Evolutionary conservation across 2,329 filamentous ascomycete species (phyloP), one percentile per base, ranked within the genome.

Genomic region (Fusarium coicis): DNA sequence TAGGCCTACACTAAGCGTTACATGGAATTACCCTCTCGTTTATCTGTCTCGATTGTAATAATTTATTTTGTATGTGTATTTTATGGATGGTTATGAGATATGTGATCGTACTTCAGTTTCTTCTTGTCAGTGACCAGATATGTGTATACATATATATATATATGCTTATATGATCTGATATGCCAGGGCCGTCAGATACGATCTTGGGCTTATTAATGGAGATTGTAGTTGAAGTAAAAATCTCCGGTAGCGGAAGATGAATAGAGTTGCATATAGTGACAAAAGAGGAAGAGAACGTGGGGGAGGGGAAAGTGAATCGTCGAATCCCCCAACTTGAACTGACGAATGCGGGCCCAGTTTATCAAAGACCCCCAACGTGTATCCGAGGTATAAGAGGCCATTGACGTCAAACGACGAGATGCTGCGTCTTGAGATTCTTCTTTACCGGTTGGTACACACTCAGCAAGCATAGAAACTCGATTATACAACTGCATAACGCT

Each of bases 21-120:
- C 68, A 72, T 70, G 72, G 55, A 76, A 63, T 70, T 74, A 66
- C 64, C 70, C 74, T 69, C 66, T 76, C 76, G 69, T 63, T 64
- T 67, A 64, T 73, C 73, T 58, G 72, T 63, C 66, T 75, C 72
- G 69, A 76, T 64, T 78, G 76, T 78, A 78, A 75, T 77, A 77
- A 75, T 62, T 68, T 75, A 74, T 68, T 77, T 70, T 74, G 70
- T 73, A 73, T 63, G 50, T 61, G 54, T 73, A 69, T 16, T 49
- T 28, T 49, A 63, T 30, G 47, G 30, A 65, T 44, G 54, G 28
- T 37, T 18, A 47, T 23, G 44, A 62, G 28, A 63, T 11, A 63
- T 52, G 47, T 28, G 42, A 52, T 36, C 7, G 10, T 36, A 30
- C 26, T 52, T 53, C 23, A 19, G 10, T 23, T 23, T n/a, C 14